Base-by-base conservation (phyloP, 768 basidiomycete genomes). In the Russula olivacea region DNA sequence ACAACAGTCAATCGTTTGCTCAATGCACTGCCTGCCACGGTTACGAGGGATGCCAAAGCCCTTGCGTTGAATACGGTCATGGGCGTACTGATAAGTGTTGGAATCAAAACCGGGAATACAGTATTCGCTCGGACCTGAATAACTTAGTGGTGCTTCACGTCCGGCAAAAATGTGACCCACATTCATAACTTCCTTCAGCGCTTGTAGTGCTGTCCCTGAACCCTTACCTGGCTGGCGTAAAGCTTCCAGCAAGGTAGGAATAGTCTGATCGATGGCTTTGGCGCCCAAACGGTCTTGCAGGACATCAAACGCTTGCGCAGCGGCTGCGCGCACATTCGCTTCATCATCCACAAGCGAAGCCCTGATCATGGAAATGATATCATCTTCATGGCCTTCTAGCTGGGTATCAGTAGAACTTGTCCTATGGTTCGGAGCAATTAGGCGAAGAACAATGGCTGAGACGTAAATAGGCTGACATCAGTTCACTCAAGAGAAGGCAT, bases 41-140 rank as follows among this genome's bases (percentile, higher is more conserved):
- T 89, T 15, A 98, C 93, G 43, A 99, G 80, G 0, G 94, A 88
- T 2, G 87, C 89, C 11, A 98, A 77, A 2, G 96, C 97, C 6
- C 88, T 86, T 19, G 91, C 92, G 71, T 98, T 98, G 86, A 98
- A 98, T 10, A 88, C 85, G 3, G 94, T 86, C 84, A 98, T 96
- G 0, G 95, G 97, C 8, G 82, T 83, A 5, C 89, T 83, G 45
- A 91, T 94, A 63, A 99, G 78, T 1, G 94, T 96, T 0, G 95
- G 97, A 61, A 99, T 92, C 60, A 98, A 78, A 21, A 98, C 91
- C 0, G 97, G 97, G 91, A 98, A 98, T 43, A 98, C 94, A 11
- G 91, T 93, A 45, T 88, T 81, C 15, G 96, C 92, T 43, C 95
- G 92, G 68, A 98, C 91, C 90, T 94, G 72, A 51, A 41, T 59